Evolutionary conservation across 257 asterid genomes (phyloP).

Genomic region (Capsicum baccatum): DNA sequence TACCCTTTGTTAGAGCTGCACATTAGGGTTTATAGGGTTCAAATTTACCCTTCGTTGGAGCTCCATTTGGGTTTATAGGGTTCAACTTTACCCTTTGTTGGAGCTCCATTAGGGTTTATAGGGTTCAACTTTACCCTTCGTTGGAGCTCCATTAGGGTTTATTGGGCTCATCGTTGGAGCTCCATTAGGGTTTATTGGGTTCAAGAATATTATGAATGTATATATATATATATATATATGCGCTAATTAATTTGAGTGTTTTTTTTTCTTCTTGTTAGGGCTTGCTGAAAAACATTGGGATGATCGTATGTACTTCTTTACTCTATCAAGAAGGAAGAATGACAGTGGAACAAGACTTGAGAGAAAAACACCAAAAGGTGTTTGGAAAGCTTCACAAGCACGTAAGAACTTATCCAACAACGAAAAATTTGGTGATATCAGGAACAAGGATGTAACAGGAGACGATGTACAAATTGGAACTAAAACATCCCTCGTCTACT

Average conservation of each 20-base stretch:
- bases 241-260: not conserved
- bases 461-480: not conserved
- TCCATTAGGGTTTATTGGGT: too few relatives aligned
- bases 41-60: too few relatives aligned
- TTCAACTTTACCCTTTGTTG: too few relatives aligned
- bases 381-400: conserved; percentile 18
- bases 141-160: too few relatives aligned
- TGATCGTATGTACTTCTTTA: conserved; percentile 26
- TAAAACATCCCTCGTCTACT: not conserved
- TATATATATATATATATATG: not conserved
- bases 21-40: too few relatives aligned
- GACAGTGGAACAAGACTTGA: not conserved
- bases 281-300: not conserved
- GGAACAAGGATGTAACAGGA: too few relatives aligned
- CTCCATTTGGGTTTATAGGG: too few relatives aligned
- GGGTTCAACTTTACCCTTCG: too few relatives aligned
- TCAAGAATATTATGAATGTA: not conserved
- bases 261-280: not conserved
- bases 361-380: not conserved
- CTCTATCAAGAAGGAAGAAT: not conserved
- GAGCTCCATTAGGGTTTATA: too few relatives aligned
- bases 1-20: too few relatives aligned
- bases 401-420: not conserved
- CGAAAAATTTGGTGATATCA: not conserved
- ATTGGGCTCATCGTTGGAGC: too few relatives aligned